Conservation (phyloP, 2,329 filamentous ascomycete species). For the Geosmithia flava region DNA sequence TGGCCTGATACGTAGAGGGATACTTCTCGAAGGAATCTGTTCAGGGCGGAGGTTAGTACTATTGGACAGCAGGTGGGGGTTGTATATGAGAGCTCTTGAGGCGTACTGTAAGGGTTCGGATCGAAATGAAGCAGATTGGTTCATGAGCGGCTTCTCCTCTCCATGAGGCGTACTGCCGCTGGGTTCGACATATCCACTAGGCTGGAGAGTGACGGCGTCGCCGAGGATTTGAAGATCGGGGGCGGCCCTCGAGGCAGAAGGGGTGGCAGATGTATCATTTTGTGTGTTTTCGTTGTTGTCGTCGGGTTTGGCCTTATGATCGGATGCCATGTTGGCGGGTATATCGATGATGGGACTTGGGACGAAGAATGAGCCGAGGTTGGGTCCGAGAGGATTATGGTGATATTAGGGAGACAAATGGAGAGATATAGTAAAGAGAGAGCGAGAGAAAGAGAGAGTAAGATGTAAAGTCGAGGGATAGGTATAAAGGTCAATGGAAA, state of each 20-base stretch:
- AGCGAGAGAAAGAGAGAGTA: too few species aligned
- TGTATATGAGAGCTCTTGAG: background rate
- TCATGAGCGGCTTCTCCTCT: conserved; percentile 59
- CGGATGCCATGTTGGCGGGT: conserved; percentile 14
- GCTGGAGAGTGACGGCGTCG: conserved; percentile 62
- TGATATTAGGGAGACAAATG: background rate
- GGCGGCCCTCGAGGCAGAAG: conserved; percentile 31
- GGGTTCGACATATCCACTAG: conserved; percentile 52
- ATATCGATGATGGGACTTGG: background rate
- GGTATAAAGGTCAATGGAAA: background rate
- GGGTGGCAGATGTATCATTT: conserved; percentile 5
- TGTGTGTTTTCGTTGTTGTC: conserved; percentile 8
- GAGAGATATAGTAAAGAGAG: background rate
- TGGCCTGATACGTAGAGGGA: conserved; percentile 85
- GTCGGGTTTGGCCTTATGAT: conserved; percentile 6
- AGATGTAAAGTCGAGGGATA: background rate
- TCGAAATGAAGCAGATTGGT: conserved; percentile 80
- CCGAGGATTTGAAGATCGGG: conserved; percentile 71
- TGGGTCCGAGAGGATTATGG: background rate
- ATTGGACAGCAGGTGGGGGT: conserved; percentile 1
- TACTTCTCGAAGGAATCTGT: conserved; percentile 82
- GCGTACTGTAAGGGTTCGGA: conserved; percentile 47
- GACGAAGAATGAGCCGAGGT: background rate
- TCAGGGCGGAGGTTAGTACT: conserved; percentile 2
- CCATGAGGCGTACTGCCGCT: conserved; percentile 18